Evolutionary conservation across 345 rosid genomes (phyloP).

Genomic region (Linum lewisii): DNA sequence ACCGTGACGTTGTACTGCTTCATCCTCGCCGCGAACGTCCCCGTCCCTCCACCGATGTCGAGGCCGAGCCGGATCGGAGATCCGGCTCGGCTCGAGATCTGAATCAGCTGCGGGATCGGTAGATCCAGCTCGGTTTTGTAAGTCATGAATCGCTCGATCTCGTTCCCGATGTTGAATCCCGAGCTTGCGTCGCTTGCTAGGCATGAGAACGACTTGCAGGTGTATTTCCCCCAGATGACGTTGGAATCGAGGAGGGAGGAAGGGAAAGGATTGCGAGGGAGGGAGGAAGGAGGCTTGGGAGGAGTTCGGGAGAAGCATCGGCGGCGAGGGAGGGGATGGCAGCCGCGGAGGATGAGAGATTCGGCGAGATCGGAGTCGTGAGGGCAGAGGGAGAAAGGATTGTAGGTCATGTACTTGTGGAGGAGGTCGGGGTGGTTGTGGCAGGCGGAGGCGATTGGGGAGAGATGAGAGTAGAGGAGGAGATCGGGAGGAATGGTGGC

Average conservation of each 20-base stretch:
- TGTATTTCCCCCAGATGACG: slow-evolving; percentile 60
- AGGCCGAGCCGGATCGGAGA: slow-evolving; percentile 65
- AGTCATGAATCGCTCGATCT: slow-evolving; percentile 37
- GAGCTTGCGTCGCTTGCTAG: slow-evolving; percentile 39
- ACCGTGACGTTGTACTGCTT: slow-evolving; percentile 59
- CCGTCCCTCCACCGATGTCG: slow-evolving; percentile 87
- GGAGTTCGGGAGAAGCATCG: slow-evolving; percentile 91
- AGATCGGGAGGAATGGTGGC: slow-evolving; percentile 61
- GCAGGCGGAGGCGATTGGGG: slow-evolving; percentile 84
- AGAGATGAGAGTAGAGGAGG: slow-evolving; percentile 62
- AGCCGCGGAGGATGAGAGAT: slow-evolving; percentile 81
- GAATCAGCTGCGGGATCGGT: slow-evolving; percentile 72
- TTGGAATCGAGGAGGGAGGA: slow-evolving; percentile 52
- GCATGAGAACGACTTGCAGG: slow-evolving; percentile 70
- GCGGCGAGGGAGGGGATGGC: slow-evolving; percentile 97
- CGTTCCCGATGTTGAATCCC: slow-evolving; percentile 42
- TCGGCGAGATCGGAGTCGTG: slow-evolving; percentile 61
- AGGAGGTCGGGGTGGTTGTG: slow-evolving; percentile 81
- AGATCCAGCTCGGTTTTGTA: slow-evolving; percentile 76
- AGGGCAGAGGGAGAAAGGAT: slow-evolving; percentile 79
- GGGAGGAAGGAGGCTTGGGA: slow-evolving; percentile 32
- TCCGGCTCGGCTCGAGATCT: slow-evolving; percentile 46
- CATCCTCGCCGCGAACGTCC: slow-evolving; percentile 81
- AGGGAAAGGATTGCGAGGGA: slow-evolving; percentile 44
- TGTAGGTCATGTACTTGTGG: slow-evolving; percentile 74